These are phyloP conservation scores for Diplodia seriata DNA, from an alignment of 2,329 filamentous ascomycete species.

Conservation along the genomic window DNA sequence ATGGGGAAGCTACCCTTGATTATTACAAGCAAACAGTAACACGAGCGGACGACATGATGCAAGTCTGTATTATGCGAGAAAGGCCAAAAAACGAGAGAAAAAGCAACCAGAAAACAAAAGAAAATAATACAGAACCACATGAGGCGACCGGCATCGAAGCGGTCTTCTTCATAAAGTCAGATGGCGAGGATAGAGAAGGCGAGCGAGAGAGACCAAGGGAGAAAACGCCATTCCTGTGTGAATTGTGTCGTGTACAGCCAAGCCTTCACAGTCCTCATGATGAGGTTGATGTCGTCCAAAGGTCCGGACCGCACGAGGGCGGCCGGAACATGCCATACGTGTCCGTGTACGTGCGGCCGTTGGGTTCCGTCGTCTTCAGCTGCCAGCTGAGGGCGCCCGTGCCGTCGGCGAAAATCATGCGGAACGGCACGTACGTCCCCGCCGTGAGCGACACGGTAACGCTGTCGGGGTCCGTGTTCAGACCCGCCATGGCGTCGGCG, in stretches of 20 bases:
- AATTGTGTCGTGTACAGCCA: not conserved
- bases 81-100: not conserved
- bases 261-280: not conserved
- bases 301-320: not conserved
- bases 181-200: not conserved
- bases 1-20: not conserved
- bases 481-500: not conserved
- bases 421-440: not conserved
- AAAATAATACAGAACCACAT: not conserved
- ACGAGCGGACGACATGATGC: not conserved
- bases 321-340: slow-evolving; percentile 3
- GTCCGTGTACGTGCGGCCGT: not conserved
- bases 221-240: not conserved
- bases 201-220: not conserved
- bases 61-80: not conserved
- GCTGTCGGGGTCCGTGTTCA: not conserved
- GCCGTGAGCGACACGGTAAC: not conserved
- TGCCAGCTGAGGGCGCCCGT: not conserved
- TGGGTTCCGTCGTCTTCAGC: slow-evolving; percentile 3
- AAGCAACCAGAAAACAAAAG: not conserved
- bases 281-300: not conserved
- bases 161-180: not conserved
- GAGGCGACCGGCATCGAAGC: not conserved
- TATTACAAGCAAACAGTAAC: not conserved
- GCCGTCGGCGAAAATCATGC: not conserved